Percentiles rank a stretch among this genome's conserved stretches.
Conservation (phyloP, 306 rosid species). For the Malus sylvestris region DNA sequence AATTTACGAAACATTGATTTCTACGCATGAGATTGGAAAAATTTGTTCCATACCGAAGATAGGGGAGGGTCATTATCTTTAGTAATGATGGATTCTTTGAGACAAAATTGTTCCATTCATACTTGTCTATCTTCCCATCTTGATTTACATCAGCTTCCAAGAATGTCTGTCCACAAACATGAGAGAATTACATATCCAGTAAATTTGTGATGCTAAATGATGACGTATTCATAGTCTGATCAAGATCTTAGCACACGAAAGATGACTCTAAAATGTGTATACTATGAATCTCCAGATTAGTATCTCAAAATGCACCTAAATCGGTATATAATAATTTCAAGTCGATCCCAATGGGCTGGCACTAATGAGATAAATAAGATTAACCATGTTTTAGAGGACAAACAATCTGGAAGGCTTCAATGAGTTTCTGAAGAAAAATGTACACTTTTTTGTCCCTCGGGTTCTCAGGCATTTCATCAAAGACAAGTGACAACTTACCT, state of each 20-base stretch:
- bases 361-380: neutral
- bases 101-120: constrained; percentile 71
- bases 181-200: constrained; percentile 2
- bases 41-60: constrained; percentile 40
- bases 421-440: neutral
- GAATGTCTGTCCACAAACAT: constrained; percentile 57
- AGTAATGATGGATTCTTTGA: constrained; percentile 63
- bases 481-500: constrained; percentile 37
- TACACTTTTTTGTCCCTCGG: neutral
- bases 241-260: neutral
- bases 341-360: neutral
- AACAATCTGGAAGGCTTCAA: neutral
- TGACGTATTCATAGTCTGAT: neutral
- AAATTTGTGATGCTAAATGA: neutral
- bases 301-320: neutral
- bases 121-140: constrained; percentile 82
- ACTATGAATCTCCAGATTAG: neutral
- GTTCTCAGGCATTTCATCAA: neutral
- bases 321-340: neutral
- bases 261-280: neutral
- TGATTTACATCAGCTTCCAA: constrained; percentile 72
- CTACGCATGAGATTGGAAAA: neutral
- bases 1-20: neutral
- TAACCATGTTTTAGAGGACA: neutral
- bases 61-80: constrained; percentile 88